phyloP scores from a whole-genome alignment of 139 green algal genomes.

The Volvox africanus region DNA sequence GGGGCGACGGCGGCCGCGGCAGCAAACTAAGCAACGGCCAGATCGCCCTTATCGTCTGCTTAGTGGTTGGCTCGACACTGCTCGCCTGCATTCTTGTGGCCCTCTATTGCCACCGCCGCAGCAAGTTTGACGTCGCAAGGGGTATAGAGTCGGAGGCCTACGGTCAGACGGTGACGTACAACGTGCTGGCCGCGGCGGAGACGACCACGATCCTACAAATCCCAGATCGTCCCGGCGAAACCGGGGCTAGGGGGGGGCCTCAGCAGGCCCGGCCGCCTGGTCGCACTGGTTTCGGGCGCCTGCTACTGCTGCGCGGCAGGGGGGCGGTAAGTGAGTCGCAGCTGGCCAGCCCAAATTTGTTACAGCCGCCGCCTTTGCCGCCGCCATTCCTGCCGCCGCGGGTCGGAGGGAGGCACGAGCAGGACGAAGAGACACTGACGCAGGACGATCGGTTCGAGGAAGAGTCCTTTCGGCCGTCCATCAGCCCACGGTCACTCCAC shows the following conservation, averaged over 20 bases:
- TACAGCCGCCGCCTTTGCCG: neutral
- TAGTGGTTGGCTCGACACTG: neutral
- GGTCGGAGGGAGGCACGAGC: neutral
- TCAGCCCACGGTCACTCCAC: too few species aligned
- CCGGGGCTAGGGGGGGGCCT: neutral
- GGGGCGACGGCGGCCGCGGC: neutral
- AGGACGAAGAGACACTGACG: neutral
- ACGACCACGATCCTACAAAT: neutral
- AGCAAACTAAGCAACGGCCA: neutral
- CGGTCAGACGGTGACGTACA: conserved; percentile 15
- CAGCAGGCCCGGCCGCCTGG: neutral
- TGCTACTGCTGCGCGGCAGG: neutral
- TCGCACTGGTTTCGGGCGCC: neutral
- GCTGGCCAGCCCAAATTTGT: neutral
- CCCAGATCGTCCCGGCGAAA: neutral
- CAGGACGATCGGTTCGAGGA: too few species aligned
- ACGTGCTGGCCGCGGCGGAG: neutral
- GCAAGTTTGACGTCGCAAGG: neutral
- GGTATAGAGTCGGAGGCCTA: neutral
- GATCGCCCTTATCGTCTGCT: neutral
- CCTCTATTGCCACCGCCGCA: neutral
- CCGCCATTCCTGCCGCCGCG: neutral
- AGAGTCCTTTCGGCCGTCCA: too few species aligned
- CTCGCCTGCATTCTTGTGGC: neutral
- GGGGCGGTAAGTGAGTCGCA: neutral